Conservation (phyloP, 768 basidiomycete genomes). For the Hypholoma sublateritium region DNA sequence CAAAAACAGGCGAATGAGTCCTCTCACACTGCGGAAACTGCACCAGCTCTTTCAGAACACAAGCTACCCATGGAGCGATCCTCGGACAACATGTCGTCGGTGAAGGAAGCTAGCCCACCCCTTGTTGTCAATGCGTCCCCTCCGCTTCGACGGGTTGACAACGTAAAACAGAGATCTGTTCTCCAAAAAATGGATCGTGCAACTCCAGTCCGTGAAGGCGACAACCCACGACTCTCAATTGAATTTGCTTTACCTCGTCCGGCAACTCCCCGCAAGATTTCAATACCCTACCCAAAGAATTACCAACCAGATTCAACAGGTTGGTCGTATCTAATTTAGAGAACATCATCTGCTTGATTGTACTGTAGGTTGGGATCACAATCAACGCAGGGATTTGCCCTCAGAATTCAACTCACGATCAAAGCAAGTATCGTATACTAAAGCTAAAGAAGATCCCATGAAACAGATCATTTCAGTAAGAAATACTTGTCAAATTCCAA, state of each 20-base stretch:
- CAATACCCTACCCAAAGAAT: neutral
- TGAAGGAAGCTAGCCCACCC: no score
- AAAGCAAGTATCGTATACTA: neutral
- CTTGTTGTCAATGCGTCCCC: neutral
- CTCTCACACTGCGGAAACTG: no score
- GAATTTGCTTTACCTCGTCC: neutral
- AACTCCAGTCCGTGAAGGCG: neutral
- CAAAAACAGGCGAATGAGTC: no score
- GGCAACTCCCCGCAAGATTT: neutral
- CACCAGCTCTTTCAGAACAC: no score
- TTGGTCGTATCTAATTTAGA: neutral
- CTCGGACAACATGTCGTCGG: no score
- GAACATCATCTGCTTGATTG: no score
- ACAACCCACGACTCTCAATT: neutral
- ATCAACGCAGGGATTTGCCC: no score
- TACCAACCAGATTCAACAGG: no score
- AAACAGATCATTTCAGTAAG: constrained; percentile 43
- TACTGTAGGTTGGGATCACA: no score
- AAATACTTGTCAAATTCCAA: neutral
- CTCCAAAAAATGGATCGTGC: neutral
- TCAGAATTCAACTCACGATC: no score
- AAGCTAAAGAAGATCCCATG: constrained; percentile 5
- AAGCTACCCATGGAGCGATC: no score
- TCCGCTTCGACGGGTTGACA: neutral
- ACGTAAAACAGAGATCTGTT: neutral